Evolutionary conservation across 2,329 filamentous ascomycete species (phyloP).

Genomic region (Davidsoniella australis): DNA sequence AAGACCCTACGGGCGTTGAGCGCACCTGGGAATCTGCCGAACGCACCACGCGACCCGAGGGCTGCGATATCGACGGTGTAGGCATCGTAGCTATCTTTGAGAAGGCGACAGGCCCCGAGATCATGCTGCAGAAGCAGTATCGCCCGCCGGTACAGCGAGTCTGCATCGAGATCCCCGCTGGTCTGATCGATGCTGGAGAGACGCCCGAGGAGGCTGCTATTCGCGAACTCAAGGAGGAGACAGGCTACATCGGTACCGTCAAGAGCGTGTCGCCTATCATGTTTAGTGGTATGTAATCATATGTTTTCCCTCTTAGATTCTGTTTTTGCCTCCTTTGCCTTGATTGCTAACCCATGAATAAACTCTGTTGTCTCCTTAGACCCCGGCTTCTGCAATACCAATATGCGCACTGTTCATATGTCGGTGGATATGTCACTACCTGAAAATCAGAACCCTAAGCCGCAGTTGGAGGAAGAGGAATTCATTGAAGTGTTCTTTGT

Average conservation of each 20-base stretch:
- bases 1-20: constrained; percentile 39
- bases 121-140: constrained; percentile 51
- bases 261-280: constrained; percentile 46
- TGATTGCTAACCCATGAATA: not conserved
- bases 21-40: constrained; percentile 59
- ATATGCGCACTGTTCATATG: constrained; percentile 54
- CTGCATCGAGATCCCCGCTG: constrained; percentile 47
- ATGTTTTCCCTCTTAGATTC: not conserved
- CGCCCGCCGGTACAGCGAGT: constrained; percentile 42
- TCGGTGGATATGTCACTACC: constrained; percentile 51
- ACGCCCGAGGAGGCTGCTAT: constrained; percentile 43
- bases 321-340: too few species aligned
- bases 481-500: constrained; percentile 68
- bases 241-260: constrained; percentile 42
- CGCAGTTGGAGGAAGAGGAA: constrained; percentile 60
- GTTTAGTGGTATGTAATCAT: constrained; percentile 32
- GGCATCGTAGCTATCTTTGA: constrained; percentile 55
- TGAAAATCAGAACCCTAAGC: constrained; percentile 51
- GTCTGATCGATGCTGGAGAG: constrained; percentile 45
- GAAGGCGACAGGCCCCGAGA: constrained; percentile 33
- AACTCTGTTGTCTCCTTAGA: constrained; percentile 20
- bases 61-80: constrained; percentile 50
- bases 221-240: constrained; percentile 49
- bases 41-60: constrained; percentile 47
- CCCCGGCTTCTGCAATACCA: constrained; percentile 50